Base-by-base conservation (phyloP, 495 filamentous ascomycete species). In the Daldinia concentrica region DNA sequence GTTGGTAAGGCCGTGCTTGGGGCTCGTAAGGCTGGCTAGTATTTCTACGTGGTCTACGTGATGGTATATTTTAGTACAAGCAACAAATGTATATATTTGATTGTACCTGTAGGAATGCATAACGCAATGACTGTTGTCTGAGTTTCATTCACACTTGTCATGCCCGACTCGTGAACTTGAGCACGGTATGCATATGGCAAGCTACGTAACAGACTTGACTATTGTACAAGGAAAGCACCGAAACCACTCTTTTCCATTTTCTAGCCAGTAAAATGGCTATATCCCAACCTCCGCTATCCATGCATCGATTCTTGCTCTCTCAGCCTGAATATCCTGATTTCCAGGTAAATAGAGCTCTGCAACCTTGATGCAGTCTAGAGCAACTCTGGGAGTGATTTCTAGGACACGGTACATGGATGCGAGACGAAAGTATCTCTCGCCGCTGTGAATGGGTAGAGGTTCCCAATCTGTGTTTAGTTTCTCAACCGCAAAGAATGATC, bases 1-100 rank as follows among this genome's bases (percentile, higher is more conserved):
- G 93, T 92, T 29, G 93, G 93, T 3, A 94, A 90, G 73, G 93
- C 93, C 2, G 87, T 91, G 17, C 77, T 94, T 56, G 90, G 90
- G 43, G 89, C 85, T 41, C 76, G 77, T n/a, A 70, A 71, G 58
- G 55, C 26, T n/a, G 55, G 57, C 17, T n/a, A 50, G 37, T 8
- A 50, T 36, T 66, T 32, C 27, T 52, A 41, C 54, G 11, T 69
- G 19, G 19, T 48, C 17, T 45, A 45, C 19, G 22, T 9, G 0
- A 14, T 36, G 34, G 14, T 36, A 14, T 12, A 4, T 14, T 14
- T 36, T 36, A 36, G 12, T 36, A 14, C 34, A 36, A 27, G n/a
- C 6, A 6, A 2, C 24, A 27, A 36, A 14, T 52, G 50, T 52
- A 52, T 52, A 52, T 52, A 52, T 27, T 26, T 14, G 41, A 48